phyloP scores from a whole-genome alignment of 2,329 filamentous ascomycete species.

The Fusarium sp. region DNA sequence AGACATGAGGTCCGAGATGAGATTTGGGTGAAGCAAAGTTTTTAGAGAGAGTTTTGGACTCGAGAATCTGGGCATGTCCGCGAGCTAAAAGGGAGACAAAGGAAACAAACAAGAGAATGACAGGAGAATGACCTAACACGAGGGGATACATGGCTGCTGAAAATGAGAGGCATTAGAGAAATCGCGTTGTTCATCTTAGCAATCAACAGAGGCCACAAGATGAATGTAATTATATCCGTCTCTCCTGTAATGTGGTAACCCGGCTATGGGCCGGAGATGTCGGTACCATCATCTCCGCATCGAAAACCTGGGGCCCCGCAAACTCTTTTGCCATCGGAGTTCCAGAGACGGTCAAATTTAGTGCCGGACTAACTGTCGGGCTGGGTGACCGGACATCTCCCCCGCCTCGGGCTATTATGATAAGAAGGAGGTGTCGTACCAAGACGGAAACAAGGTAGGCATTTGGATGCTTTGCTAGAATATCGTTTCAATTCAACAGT shows the following conservation, averaged over 20 bases:
- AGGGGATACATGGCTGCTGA: neutral
- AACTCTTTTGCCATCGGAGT: neutral
- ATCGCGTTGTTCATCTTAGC: neutral
- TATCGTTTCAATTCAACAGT: neutral
- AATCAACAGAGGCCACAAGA: neutral
- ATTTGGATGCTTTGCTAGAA: neutral
- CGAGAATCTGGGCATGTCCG: neutral
- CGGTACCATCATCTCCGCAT: neutral
- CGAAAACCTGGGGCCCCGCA: neutral
- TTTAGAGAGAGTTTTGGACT: neutral
- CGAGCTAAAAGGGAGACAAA: neutral
- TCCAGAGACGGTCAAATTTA: neutral
- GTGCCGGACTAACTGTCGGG: neutral
- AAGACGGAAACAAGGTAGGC: neutral
- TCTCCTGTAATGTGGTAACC: neutral
- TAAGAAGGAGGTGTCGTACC: neutral
- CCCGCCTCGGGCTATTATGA: neutral
- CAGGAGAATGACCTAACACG: neutral
- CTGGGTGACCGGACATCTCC: neutral
- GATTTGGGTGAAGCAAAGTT: neutral
- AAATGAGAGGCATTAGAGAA: neutral
- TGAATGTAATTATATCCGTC: neutral
- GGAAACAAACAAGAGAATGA: neutral
- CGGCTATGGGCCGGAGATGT: neutral
- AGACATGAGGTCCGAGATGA: neutral